Evolutionary conservation across 164 flowering plant species (phyloP).

Genomic region (Nelumbo lutea): DNA sequence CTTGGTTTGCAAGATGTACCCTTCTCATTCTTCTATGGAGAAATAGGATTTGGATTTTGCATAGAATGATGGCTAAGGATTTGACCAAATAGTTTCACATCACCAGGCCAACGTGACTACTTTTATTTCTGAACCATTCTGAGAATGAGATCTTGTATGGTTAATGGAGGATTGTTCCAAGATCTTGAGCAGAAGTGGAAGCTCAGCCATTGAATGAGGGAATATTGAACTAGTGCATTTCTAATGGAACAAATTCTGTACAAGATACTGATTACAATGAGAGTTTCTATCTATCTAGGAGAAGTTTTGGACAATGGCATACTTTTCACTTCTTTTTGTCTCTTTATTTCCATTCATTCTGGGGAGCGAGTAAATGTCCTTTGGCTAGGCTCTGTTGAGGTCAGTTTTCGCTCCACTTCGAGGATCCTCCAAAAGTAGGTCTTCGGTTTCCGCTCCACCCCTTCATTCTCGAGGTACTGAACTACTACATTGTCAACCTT

Average conservation of each 20-base stretch:
- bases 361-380: no score
- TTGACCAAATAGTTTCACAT: slow-evolving; percentile 81
- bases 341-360: slow-evolving; percentile 23
- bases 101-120: slow-evolving; percentile 40
- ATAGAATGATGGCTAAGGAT: slow-evolving; percentile 50
- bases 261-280: slow-evolving; percentile 10
- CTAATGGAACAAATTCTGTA: slow-evolving; percentile 30
- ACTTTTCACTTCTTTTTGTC: slow-evolving; percentile 13
- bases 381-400: no score
- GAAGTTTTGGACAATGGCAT: slow-evolving; percentile 19
- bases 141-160: slow-evolving; percentile 23
- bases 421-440: no score
- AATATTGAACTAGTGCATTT: slow-evolving; percentile 35
- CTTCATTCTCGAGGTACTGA: no score
- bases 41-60: slow-evolving; percentile 26
- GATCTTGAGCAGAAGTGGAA: slow-evolving; percentile 20
- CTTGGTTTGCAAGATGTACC: slow-evolving; percentile 11
- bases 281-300: slow-evolving; percentile 19
- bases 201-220: slow-evolving; percentile 25
- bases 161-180: slow-evolving; percentile 19
- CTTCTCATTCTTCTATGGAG: slow-evolving; percentile 24
- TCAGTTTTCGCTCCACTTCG: no score
- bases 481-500: no score
- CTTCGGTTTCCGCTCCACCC: no score
- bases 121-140: slow-evolving; percentile 38